Conservation (phyloP, 768 basidiomycete genomes). For the Rhodotorula taiwanensis region DNA sequence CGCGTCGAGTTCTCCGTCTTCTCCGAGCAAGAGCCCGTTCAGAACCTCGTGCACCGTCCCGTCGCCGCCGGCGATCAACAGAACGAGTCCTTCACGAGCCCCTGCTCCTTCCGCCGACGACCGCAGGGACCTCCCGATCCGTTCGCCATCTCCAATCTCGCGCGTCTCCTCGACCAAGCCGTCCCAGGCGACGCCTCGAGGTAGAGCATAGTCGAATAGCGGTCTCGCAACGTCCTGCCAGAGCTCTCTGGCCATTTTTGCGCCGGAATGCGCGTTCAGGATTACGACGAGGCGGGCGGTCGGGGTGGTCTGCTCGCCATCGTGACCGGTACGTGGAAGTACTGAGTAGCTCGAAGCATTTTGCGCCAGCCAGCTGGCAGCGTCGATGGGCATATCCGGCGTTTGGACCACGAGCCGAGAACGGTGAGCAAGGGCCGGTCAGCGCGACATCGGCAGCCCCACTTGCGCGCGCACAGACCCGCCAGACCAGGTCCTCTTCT, state of each 20-base stretch:
- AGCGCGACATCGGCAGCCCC: no score
- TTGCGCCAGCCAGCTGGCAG: no score
- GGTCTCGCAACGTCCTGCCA: background rate
- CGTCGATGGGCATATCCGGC: no score
- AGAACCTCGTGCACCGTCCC: conserved; percentile 87
- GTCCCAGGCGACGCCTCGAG: background rate
- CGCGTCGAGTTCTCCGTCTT: background rate
- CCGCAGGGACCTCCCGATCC: background rate
- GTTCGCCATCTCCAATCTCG: background rate
- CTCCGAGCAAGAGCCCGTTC: conserved; percentile 51
- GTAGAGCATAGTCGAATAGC: background rate
- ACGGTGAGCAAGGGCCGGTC: no score
- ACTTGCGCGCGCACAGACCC: no score
- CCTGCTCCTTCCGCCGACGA: background rate
- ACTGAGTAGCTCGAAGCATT: no score
- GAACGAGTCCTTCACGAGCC: background rate
- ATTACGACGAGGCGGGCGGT: background rate
- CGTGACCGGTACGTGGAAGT: no score
- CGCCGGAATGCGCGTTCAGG: background rate
- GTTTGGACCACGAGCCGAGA: no score
- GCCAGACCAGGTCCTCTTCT: no score
- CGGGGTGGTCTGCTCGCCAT: no score
- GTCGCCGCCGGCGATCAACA: conserved; percentile 61
- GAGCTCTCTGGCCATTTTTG: background rate
- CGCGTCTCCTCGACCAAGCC: background rate